A percentile compares a stretch with the other conserved stretches of the same genome.
These are phyloP conservation scores for Phaseolus lunatus DNA, from an alignment of 306 rosid genomes.

Conservation along the genomic window DNA sequence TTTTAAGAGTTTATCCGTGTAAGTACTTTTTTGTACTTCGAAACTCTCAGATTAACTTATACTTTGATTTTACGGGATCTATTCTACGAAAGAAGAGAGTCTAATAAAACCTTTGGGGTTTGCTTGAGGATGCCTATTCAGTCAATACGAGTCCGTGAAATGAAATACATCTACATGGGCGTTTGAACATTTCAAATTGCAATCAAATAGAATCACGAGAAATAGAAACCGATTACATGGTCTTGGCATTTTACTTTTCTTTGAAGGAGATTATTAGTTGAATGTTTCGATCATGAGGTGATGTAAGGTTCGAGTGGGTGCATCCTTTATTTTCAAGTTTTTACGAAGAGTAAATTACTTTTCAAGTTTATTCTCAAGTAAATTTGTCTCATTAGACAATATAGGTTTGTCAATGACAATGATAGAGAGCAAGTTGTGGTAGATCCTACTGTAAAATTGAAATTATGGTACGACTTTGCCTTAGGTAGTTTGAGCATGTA, in stretches of 20 bases:
- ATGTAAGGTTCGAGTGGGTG: not conserved
- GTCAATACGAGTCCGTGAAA: not conserved
- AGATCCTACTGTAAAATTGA: not conserved
- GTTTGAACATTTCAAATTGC: slow-evolving; percentile 11
- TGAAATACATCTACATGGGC: not conserved
- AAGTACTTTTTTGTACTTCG: slow-evolving; percentile 5
- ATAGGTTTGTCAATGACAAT: not conserved
- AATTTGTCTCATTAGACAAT: not conserved
- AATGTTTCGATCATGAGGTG: not conserved
- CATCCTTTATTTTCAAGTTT: not conserved
- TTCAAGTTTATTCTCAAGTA: not conserved
- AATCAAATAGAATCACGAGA: not conserved
- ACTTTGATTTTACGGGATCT: slow-evolving; percentile 24
- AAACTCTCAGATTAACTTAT: not conserved
- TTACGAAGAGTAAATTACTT: not conserved
- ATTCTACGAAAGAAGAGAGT: slow-evolving; percentile 21
- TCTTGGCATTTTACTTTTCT: not conserved
- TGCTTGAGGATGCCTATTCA: slow-evolving; percentile 6
- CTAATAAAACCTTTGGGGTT: not conserved
- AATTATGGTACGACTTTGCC: not conserved
- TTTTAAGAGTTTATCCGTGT: slow-evolving; percentile 8
- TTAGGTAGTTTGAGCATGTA: slow-evolving; percentile 1
- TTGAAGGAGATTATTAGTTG: not conserved
- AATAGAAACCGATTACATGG: not conserved
- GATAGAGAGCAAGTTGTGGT: not conserved